Percentiles rank a stretch among this genome's conserved stretches.
These are phyloP conservation scores for Cytospora piceae DNA, from an alignment of 2,329 filamentous ascomycete species.

Conservation along the genomic window DNA sequence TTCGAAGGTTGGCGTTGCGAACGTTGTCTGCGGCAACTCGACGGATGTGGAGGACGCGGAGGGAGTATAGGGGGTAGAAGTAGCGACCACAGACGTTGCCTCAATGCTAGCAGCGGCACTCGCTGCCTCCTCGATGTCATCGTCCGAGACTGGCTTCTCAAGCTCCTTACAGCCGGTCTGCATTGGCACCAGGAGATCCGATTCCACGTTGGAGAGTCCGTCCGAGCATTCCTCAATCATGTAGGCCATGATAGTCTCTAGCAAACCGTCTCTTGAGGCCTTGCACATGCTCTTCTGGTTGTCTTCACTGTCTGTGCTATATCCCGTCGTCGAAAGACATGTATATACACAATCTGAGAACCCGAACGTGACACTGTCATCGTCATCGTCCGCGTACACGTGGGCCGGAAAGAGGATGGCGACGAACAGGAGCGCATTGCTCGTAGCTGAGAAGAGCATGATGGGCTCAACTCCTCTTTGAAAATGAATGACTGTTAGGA, in stretches of 20 bases:
- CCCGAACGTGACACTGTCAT: constrained; percentile 18
- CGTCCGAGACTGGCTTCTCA: constrained; percentile 24
- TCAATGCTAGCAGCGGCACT: constrained; percentile 10
- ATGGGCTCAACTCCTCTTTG: constrained; percentile 17
- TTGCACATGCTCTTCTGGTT: constrained; percentile 27
- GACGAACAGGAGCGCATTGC: constrained; percentile 16
- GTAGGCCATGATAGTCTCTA: constrained; percentile 16
- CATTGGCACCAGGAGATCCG: constrained; percentile 26
- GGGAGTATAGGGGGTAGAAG: neutral
- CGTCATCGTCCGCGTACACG: constrained; percentile 15
- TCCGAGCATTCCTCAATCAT: constrained; percentile 20
- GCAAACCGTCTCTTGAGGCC: constrained; percentile 24
- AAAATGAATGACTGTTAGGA: neutral
- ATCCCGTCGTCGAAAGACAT: constrained; percentile 22
- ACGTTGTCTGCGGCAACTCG: neutral
- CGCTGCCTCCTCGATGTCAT: constrained; percentile 20
- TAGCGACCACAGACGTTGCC: neutral
- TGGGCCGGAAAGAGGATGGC: constrained; percentile 14
- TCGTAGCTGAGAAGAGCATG: constrained; percentile 24
- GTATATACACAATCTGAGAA: constrained; percentile 26
- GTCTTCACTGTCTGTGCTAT: constrained; percentile 23
- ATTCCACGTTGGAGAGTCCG: constrained; percentile 8
- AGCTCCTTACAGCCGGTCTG: constrained; percentile 27
- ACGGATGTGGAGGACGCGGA: constrained; percentile 5
- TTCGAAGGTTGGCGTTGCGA: neutral